A percentile compares a stretch with the other conserved stretches of the same genome.
These are phyloP conservation scores for Daldinia loculata DNA, from an alignment of 495 filamentous ascomycete species.

Conservation along the genomic window DNA sequence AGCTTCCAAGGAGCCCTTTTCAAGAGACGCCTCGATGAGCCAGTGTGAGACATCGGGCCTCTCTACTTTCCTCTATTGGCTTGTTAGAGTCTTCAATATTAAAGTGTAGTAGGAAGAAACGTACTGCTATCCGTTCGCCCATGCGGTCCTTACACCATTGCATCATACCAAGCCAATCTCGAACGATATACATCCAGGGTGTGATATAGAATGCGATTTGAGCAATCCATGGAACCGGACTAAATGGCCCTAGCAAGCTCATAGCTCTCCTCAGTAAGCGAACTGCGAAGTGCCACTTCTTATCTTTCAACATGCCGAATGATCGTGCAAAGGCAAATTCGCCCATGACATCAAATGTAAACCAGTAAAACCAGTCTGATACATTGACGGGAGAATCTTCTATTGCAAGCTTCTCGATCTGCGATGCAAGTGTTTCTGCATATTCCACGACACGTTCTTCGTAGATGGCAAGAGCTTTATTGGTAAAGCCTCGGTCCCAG, in stretches of 20 bases:
- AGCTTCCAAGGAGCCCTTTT: slow-evolving; percentile 36
- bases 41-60: slow-evolving; percentile 45
- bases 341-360: slow-evolving; percentile 56
- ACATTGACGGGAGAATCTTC: slow-evolving; percentile 36
- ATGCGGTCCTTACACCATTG: slow-evolving; percentile 49
- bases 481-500: slow-evolving; percentile 48
- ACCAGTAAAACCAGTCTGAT: slow-evolving; percentile 49
- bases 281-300: slow-evolving; percentile 48
- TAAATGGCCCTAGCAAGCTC: slow-evolving; percentile 47
- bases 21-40: slow-evolving; percentile 47
- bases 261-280: slow-evolving; percentile 47
- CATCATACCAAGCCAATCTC: slow-evolving; percentile 47
- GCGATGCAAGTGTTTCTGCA: slow-evolving; percentile 39
- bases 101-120: background rate
- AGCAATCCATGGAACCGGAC: slow-evolving; percentile 52
- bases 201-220: slow-evolving; percentile 45
- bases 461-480: slow-evolving; percentile 39
- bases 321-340: slow-evolving; percentile 52
- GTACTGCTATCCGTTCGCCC: slow-evolving; percentile 44
- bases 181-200: slow-evolving; percentile 42
- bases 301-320: slow-evolving; percentile 53
- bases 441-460: slow-evolving; percentile 39
- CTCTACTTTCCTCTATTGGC: slow-evolving; percentile 38
- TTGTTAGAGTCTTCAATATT: background rate
- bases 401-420: slow-evolving; percentile 35